Base-by-base conservation (phyloP, 495 filamentous ascomycete genomes). In the Xylaria sp. region DNA sequence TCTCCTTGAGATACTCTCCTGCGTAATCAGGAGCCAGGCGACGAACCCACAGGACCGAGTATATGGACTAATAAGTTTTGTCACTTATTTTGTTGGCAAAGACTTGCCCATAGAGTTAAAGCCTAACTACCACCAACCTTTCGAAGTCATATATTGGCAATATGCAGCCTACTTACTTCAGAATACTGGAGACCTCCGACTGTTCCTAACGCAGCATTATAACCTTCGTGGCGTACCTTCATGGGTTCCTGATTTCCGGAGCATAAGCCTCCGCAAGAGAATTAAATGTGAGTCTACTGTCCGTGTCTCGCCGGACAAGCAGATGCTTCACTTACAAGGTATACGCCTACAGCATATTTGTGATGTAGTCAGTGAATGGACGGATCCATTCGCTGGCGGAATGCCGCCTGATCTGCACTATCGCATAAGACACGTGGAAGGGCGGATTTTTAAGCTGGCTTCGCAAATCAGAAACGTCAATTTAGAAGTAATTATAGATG, bases 401-500 rank as follows among this genome's bases (percentile, higher is more conserved):
- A 21, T 15, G 12, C 17, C 5, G 7, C 12, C 57, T 14, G 59
- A 4, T 44, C 21, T 62, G 8, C 59, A 62, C 0, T 62, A 62
- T 29, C 59, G 59, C 29, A 62, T 62, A 2, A 41, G 59, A 19
- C 17, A 62, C 37, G 59, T 62, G 37, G 59, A 62, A 1, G 59
- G 59, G 1, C 59, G 59, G 3, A 62, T 62, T 8, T 62, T 62
- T 4, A 62, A 62, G 59, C 37, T 62, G 21, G 59, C 59, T 6
- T 62, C 59, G 21, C 37, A 62, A 62, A 62, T 62, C 5, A 41
- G 59, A 7, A 43, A 43, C 12, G 37, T 62, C 2, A 15, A 1
- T 15, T 7, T 44, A 14, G 35, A 62, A 17, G 37, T 0, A 2
- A 43, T 62, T 29, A 2, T 62, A 43, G 59, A 62, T 7, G 59